phyloP scores from a whole-genome alignment of 179 eudicot species.

The Silene noctiflora region DNA sequence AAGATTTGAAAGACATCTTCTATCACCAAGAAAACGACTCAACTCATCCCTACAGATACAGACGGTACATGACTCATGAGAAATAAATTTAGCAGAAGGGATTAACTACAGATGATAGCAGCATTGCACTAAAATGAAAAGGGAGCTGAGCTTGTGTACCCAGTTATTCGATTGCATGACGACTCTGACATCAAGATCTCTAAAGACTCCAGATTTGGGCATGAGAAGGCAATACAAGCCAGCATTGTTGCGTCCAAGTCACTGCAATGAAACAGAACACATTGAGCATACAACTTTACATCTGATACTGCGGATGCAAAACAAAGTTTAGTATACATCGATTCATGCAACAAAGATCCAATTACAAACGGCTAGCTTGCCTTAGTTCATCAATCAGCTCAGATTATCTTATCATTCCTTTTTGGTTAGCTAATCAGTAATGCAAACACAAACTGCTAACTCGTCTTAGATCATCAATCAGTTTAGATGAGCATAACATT shows the following conservation, averaged over 20 bases:
- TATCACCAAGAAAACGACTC: slow-evolving; percentile 85
- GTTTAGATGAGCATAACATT: too few species aligned
- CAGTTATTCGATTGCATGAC: slow-evolving; percentile 68
- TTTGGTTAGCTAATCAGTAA: not conserved
- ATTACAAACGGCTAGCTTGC: not conserved
- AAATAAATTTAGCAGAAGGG: not conserved
- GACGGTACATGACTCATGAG: not conserved
- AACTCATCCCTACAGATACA: slow-evolving; percentile 71
- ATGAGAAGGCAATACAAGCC: slow-evolving; percentile 93
- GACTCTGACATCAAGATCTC: slow-evolving; percentile 54
- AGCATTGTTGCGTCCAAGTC: slow-evolving; percentile 86
- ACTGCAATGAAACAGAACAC: slow-evolving; percentile 47
- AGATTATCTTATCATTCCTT: not conserved
- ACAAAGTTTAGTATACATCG: not conserved
- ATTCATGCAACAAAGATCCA: not conserved
- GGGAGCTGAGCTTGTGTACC: slow-evolving; percentile 40
- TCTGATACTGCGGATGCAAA: not conserved
- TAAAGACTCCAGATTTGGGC: slow-evolving; percentile 78
- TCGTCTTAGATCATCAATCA: too few species aligned
- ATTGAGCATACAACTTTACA: not conserved
- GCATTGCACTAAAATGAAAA: not conserved
- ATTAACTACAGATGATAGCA: not conserved
- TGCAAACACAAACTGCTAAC: not conserved
- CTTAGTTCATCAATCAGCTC: not conserved
- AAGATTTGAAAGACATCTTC: slow-evolving; percentile 64